These are phyloP conservation scores for Ulmus americana DNA, from an alignment of 331 rosid species.

Conservation along the genomic window DNA sequence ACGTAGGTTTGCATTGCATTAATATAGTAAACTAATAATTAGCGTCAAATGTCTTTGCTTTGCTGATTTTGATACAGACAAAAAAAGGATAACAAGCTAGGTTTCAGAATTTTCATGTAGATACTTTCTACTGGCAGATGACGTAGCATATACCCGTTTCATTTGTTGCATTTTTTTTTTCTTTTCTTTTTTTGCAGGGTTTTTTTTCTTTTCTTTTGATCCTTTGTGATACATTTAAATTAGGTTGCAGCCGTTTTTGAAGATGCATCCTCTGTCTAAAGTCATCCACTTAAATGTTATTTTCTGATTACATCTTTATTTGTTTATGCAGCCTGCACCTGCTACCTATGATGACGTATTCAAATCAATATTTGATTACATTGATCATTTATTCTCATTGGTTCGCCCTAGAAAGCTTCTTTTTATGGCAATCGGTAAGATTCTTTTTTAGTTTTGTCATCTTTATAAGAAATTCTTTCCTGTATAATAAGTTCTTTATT, in stretches of 20 bases:
- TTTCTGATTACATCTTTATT: background rate
- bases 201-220: background rate
- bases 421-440: slow-evolving; percentile 85
- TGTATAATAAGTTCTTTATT: background rate
- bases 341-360: slow-evolving; percentile 73
- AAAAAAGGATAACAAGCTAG: background rate
- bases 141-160: no score
- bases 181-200: background rate
- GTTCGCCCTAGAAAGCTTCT: slow-evolving; percentile 97
- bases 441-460: slow-evolving; percentile 5
- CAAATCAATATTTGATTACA: slow-evolving; percentile 69
- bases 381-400: slow-evolving; percentile 78
- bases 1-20: no score
- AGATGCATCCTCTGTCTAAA: background rate
- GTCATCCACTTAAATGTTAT: background rate
- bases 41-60: background rate
- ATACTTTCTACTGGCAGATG: no score
- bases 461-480: background rate
- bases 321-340: slow-evolving; percentile 71
- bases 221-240: background rate
- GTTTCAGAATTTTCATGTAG: no score
- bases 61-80: background rate
- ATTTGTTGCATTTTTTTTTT: background rate
- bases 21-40: no score
- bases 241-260: background rate